A percentile compares a stretch with the other conserved stretches of the same genome.
These are phyloP conservation scores for Gentiana straminea DNA, from an alignment of 257 asterid species.

Conservation along the genomic window DNA sequence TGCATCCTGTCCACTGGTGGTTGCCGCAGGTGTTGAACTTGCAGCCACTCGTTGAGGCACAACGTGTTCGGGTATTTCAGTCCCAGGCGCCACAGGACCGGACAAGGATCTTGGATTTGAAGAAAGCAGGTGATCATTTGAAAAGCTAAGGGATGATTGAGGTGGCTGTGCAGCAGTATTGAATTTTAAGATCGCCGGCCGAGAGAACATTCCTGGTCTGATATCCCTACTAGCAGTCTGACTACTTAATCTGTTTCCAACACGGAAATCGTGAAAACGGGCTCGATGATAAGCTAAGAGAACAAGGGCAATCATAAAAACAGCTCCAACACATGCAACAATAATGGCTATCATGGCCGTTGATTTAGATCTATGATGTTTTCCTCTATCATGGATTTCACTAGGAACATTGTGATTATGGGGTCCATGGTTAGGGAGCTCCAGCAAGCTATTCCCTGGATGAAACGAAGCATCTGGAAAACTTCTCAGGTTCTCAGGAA, in stretches of 20 bases:
- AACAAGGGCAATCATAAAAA: constrained; percentile 59
- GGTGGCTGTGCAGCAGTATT: constrained; percentile 47
- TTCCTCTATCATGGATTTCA: neutral
- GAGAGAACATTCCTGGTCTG: constrained; percentile 47
- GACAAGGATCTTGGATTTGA: constrained; percentile 52
- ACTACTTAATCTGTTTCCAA: constrained; percentile 32
- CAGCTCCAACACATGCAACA: constrained; percentile 70
- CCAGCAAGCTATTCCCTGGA: constrained; percentile 49
- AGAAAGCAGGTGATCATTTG: constrained; percentile 73
- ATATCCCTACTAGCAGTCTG: constrained; percentile 41
- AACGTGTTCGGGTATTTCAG: constrained; percentile 61
- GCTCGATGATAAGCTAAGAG: constrained; percentile 66
- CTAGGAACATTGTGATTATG: constrained; percentile 15
- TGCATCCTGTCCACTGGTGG: constrained; percentile 27
- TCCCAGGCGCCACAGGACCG: constrained; percentile 45
- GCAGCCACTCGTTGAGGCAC: constrained; percentile 27
- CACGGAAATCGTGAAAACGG: constrained; percentile 38
- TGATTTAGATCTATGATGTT: constrained; percentile 27
- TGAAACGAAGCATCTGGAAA: constrained; percentile 57
- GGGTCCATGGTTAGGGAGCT: constrained; percentile 10
- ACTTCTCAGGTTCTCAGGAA: constrained; percentile 51
- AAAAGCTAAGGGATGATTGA: constrained; percentile 64
- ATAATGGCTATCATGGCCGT: constrained; percentile 58
- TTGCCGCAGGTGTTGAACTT: constrained; percentile 16
- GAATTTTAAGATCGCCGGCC: constrained; percentile 59